Evolutionary conservation across 495 filamentous ascomycete species (phyloP).

Genomic region (Aspergillus incahuasiensis): DNA sequence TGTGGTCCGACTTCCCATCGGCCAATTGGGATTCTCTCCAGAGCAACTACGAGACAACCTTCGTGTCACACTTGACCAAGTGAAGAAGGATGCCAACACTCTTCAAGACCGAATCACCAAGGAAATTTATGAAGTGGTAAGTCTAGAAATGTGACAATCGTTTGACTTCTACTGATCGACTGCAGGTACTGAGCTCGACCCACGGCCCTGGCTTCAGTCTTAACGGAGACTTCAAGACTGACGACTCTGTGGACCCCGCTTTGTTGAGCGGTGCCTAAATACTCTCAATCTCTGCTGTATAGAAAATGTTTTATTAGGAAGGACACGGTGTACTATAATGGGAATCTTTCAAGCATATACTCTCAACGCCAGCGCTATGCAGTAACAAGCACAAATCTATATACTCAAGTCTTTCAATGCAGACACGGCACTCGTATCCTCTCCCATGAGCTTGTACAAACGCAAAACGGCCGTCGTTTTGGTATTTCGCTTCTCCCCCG

Average conservation of each 20-base stretch:
- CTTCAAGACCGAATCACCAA: conserved; percentile 72
- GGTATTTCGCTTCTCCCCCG: conserved; percentile 48
- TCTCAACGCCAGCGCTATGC: conserved; percentile 44
- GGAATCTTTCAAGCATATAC: conserved; percentile 45
- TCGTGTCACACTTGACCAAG: conserved; percentile 63
- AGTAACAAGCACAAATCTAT: conserved; percentile 22
- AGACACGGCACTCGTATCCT: conserved; percentile 59
- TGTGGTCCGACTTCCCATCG: conserved; percentile 81
- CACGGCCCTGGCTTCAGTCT: conserved; percentile 80
- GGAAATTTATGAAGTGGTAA: conserved; percentile 81
- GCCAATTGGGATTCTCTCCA: conserved; percentile 85
- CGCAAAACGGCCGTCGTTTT: conserved; percentile 65
- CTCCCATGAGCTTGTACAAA: conserved; percentile 74
- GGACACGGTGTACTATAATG: conserved; percentile 46
- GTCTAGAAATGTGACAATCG: conserved; percentile 14
- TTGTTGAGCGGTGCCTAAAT: conserved; percentile 42
- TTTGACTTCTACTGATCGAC: neutral
- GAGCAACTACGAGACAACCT: conserved; percentile 83
- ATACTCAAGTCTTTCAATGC: conserved; percentile 63
- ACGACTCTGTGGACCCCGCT: conserved; percentile 50
- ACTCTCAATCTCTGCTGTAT: conserved; percentile 35
- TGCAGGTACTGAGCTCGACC: conserved; percentile 81
- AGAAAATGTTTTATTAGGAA: conserved; percentile 46
- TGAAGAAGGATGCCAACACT: conserved; percentile 70
- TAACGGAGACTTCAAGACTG: conserved; percentile 66